These are phyloP conservation scores for Hypoxylon fragiforme DNA, from an alignment of 495 filamentous ascomycete genomes.

Conservation along the genomic window DNA sequence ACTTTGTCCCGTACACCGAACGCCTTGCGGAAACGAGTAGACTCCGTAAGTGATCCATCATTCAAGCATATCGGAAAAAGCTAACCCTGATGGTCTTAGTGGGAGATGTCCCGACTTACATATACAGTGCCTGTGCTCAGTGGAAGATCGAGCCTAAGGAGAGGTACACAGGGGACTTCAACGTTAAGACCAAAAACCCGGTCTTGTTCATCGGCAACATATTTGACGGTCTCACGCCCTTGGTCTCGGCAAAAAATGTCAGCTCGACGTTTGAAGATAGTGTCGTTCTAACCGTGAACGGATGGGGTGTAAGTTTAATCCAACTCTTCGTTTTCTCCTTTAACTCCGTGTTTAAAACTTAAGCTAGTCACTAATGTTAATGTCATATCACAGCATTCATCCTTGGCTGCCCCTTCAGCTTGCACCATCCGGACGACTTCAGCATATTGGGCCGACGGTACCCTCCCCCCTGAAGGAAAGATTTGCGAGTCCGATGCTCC, in stretches of 20 bases:
- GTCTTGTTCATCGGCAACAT: slow-evolving; percentile 50
- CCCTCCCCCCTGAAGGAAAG: slow-evolving; percentile 46
- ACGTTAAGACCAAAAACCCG: slow-evolving; percentile 49
- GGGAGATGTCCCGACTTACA: slow-evolving; percentile 17
- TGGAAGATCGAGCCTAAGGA: slow-evolving; percentile 53
- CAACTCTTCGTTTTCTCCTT: not conserved
- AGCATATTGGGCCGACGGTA: slow-evolving; percentile 53
- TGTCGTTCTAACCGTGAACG: slow-evolving; percentile 54
- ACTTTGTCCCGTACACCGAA: slow-evolving; percentile 27
- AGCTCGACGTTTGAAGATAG: slow-evolving; percentile 56
- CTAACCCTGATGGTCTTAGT: slow-evolving; percentile 19
- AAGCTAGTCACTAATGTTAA: not conserved
- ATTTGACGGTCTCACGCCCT: slow-evolving; percentile 48
- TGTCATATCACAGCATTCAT: slow-evolving; percentile 47
- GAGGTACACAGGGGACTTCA: slow-evolving; percentile 45
- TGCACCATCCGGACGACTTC: slow-evolving; percentile 51
- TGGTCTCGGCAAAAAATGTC: slow-evolving; percentile 54
- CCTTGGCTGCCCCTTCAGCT: slow-evolving; percentile 49
- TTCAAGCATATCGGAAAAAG: not conserved
- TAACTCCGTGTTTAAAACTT: not conserved
- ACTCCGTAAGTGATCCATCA: slow-evolving; percentile 12
- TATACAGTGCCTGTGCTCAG: slow-evolving; percentile 40
- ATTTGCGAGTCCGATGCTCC: slow-evolving; percentile 40
- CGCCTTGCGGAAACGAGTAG: slow-evolving; percentile 13
- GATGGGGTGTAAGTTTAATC: slow-evolving; percentile 60